Percentiles rank a stretch among this genome's conserved stretches.
Conservation (phyloP, 495 filamentous ascomycete species). For the Talaromyces nanjingensis region DNA sequence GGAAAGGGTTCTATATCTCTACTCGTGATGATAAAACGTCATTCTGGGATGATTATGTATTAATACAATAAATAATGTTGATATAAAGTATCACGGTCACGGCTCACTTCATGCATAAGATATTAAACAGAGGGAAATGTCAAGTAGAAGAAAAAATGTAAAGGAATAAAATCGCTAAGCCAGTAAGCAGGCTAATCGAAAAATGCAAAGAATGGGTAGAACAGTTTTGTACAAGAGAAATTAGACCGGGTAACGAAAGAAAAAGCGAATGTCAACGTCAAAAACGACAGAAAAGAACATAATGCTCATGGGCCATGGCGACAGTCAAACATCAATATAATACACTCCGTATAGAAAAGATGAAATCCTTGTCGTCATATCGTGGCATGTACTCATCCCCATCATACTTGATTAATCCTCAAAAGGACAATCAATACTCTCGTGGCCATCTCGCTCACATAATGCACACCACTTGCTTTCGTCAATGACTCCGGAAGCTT, state of each 20-base stretch:
- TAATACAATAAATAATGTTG: slow-evolving; percentile 9
- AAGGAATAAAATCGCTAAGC: neutral
- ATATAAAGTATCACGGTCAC: neutral
- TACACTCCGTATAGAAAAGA: neutral
- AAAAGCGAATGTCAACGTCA: neutral
- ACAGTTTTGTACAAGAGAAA: neutral
- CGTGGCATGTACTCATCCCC: neutral
- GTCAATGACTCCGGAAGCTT: slow-evolving; percentile 72
- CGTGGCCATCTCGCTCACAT: slow-evolving; percentile 93
- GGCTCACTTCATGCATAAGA: neutral
- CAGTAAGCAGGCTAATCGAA: neutral
- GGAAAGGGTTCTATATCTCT: neutral
- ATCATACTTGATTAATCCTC: slow-evolving; percentile 56
- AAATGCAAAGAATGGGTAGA: neutral
- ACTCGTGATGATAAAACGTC: neutral
- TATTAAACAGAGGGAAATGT: neutral
- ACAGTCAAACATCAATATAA: neutral
- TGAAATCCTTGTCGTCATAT: neutral
- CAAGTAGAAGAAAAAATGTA: neutral
- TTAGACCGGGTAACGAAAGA: neutral
- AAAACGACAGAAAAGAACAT: neutral
- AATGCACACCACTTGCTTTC: slow-evolving; percentile 92
- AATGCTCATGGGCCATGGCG: neutral
- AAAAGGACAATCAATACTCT: slow-evolving; percentile 91
- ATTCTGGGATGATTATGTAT: slow-evolving; percentile 4